Conservation (phyloP, 129 eudicot species). For the Daucus carota region DH1_v3.0 NC_030388.2:23089501-23090000, state of each 20-base stretch:
- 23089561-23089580: conserved; percentile 98
- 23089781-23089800: conserved; percentile 84
- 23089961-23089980: conserved; percentile 78
- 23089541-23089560: conserved; percentile 60
- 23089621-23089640: background rate
- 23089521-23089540: conserved; percentile 57
- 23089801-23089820: conserved; percentile 85
- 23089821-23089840: conserved; percentile 98
- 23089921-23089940: conserved; percentile 22
- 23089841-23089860: conserved; percentile 18
- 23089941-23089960: conserved; percentile 99
- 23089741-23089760: conserved; percentile 99
- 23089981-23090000: conserved; percentile 88
- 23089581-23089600: background rate
- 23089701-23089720: conserved; percentile 7
- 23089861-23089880: conserved; percentile 11
- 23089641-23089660: background rate
- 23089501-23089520: conserved; percentile 81
- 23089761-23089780: conserved; percentile 84
- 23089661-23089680: background rate
- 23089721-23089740: conserved; percentile 60
- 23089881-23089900: conserved; percentile 11
- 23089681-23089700: background rate
- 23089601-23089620: background rate
- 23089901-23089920: conserved; percentile 10